Evolutionary conservation across 805 yeast genomes (phyloP), one percentile per base, ranked within the genome.

Genomic region (Wickerhamiella sergipiensis): DNA sequence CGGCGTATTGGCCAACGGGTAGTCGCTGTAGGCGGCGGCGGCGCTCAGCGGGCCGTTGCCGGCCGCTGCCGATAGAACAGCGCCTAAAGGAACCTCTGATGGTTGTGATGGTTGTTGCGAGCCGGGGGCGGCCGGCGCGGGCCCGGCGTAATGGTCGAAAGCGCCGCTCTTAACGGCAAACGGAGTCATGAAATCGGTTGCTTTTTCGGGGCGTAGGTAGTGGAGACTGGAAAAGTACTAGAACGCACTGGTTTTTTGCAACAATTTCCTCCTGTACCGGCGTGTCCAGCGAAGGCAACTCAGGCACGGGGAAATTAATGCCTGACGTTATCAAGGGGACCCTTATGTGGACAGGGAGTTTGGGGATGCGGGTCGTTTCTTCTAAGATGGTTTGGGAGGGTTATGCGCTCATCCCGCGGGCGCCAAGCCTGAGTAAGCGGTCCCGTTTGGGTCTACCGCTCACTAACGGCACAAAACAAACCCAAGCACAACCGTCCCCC

Each of bases 1-100:
- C 18, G 64, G 59, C 18, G 61, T 60, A 19, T 52, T 47, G 9
- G 63, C 64, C 47, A 67, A 60, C 13, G 71, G 71, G 48, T 40
- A 40, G 23, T 40, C 22, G 26, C 8, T 13, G 6, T 19, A 18
- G 19, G 24, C 22, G 22, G 40, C 4, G 26, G 5, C 8, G 26
- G 8, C 26, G 8, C 26, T 8, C 26, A 24, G 8, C 26, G 26
- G 26, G 8, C 26, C 22, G 26, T 8, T 13, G 4, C 8, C 8
- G n/a, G 24, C 22, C 8, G 40, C 4, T 12, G 33, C 33, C 15
- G 33, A 29, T 3, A 29, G 15, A 3, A 29, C 15, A 29, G 15
- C 15, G 15, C 15, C 12, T 12, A 29, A 12, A 3, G 33, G 15
- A 29, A 29, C 15, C 33, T 29, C 33, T 6, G 33, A n/a, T n/a